Evolutionary conservation across 2,329 filamentous ascomycete species (phyloP), one percentile per base, ranked within the genome.

Genomic region (Aspergillus bombycis): DNA sequence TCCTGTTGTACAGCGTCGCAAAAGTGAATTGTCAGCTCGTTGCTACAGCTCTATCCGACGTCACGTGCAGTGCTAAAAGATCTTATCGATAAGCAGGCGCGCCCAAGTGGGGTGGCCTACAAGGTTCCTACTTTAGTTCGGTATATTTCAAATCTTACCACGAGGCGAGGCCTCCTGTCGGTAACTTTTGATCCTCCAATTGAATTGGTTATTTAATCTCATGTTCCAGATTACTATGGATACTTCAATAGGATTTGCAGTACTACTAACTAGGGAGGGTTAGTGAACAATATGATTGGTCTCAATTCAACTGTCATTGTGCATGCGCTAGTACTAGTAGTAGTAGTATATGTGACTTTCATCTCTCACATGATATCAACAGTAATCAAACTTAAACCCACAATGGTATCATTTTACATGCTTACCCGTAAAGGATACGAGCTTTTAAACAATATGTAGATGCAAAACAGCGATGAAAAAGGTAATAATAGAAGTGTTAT

Each of bases 71-170:
- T 52, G 21, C 53, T 12, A 38, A 30, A 30, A 14, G 8, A 38
- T 43, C 30, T 66, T 73, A 73, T 73, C 71, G 72, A 72, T 74
- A 73, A 67, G 23, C 59, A 60, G 59, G 63, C 59, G 56, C 62
- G 43, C 21, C 55, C 54, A 43, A 26, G 56, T 60, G 53, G 59
- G 58, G 57, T 14, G 12, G 16, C 14, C 23, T 23, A 26, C 36
- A 55, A 38, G 52, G 52, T 45, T 48, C 32, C 43, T 41, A 41
- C 53, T 45, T 52, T 38, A 38, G 52, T 34, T 55, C 32, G n/a
- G 34, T 26, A 38, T 8, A 55, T 55, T 55, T 38, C 23, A 6
- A 16, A 34, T 26, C 32, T 28, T 36, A 54, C 30, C 19, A n/a
- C 8, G 21, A 52, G 23, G 28, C 48, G 19, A 54, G 30, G 32